Conservation (phyloP, 2,329 filamentous ascomycete genomes). For the Davidsoniella neocaledoniae region DNA sequence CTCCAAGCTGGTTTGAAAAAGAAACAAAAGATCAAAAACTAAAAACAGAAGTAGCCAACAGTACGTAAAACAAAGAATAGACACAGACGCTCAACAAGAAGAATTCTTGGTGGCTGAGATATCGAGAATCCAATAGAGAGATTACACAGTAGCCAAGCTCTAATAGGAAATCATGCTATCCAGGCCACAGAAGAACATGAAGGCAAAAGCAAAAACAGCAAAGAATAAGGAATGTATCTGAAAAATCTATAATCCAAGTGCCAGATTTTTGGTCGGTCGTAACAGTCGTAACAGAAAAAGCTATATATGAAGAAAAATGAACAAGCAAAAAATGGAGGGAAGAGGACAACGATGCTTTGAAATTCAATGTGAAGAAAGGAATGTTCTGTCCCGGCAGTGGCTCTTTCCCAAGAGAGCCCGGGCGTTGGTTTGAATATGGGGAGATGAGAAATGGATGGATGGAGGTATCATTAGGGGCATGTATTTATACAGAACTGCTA, state of each 20-base stretch:
- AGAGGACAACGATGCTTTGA: slow-evolving; percentile 3
- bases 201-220: not conserved
- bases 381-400: slow-evolving; percentile 9
- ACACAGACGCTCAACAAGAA: slow-evolving; percentile 3
- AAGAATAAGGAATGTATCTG: slow-evolving; percentile 11
- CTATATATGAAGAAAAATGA: slow-evolving; percentile 7
- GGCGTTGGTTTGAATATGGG: slow-evolving; percentile 1
- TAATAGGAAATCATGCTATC: not conserved
- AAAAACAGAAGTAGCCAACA: not conserved
- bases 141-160: not conserved
- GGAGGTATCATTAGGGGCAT: slow-evolving; percentile 9
- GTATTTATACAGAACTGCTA: no score
- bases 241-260: slow-evolving; percentile 11
- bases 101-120: not conserved
- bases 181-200: not conserved
- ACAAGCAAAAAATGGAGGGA: not conserved
- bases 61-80: not conserved
- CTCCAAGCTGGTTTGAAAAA: not conserved
- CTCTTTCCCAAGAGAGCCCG: slow-evolving; percentile 4
- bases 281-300: slow-evolving; percentile 9
- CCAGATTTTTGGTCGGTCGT: slow-evolving; percentile 13
- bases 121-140: not conserved
- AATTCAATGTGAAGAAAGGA: slow-evolving; percentile 8
- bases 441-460: not conserved
- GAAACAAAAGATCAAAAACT: not conserved